Conservation (phyloP, 169 alveolate genomes). For the Cryptosporidium sp. region DNA sequence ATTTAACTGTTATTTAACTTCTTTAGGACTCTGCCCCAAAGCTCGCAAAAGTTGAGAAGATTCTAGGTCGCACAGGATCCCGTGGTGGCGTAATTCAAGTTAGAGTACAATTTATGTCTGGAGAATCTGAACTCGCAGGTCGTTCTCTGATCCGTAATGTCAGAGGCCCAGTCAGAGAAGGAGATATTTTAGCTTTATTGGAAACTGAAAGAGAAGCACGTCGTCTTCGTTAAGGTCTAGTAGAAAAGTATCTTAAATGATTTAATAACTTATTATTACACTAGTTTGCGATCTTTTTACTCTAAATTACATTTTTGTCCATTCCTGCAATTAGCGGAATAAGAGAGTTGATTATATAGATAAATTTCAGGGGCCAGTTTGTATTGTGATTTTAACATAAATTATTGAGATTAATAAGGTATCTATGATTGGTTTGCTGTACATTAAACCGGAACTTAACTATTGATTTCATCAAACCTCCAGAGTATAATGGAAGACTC, state of each 20-base stretch:
- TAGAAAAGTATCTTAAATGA: not conserved
- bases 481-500: constrained; percentile 38
- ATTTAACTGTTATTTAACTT: not conserved
- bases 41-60: constrained; percentile 94
- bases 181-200: constrained; percentile 96
- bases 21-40: constrained; percentile 83
- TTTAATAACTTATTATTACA: constrained; percentile 11
- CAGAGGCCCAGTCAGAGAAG: constrained; percentile 98
- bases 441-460: not conserved
- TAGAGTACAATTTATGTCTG: constrained; percentile 91
- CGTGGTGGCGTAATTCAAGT: constrained; percentile 99
- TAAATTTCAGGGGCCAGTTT: not conserved
- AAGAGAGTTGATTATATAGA: not conserved
- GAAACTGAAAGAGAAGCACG: constrained; percentile 99
- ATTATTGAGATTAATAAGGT: not conserved
- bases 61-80: constrained; percentile 96
- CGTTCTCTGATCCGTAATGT: constrained; percentile 97
- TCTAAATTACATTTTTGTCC: not conserved
- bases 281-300: not conserved
- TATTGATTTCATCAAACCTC: not conserved
- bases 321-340: not conserved
- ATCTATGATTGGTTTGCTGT: not conserved
- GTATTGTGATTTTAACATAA: not conserved
- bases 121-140: constrained; percentile 88
- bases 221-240: constrained; percentile 89